Percentiles rank a stretch among this genome's conserved stretches.
These are phyloP conservation scores for Penicillium waksmanii DNA, from an alignment of 495 filamentous ascomycete species.

Conservation along the genomic window DNA sequence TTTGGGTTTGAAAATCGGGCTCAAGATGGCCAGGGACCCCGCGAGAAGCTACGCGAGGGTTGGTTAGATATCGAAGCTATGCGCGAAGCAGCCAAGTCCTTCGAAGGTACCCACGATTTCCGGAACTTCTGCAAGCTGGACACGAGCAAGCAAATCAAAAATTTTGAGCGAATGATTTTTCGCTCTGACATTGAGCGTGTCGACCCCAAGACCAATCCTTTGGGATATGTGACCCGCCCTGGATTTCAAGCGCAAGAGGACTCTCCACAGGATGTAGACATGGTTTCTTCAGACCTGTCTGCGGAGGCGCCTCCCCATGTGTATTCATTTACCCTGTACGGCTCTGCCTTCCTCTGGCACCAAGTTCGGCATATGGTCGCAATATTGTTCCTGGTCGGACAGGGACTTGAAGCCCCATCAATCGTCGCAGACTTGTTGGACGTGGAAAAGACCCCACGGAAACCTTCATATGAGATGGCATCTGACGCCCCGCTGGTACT, in stretches of 20 bases:
- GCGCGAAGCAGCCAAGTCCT: constrained; percentile 75
- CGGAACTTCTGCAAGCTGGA: constrained; percentile 96
- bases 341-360: constrained; percentile 97
- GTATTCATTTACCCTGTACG: constrained; percentile 83
- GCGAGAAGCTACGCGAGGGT: constrained; percentile 50
- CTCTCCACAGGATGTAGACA: constrained; percentile 19
- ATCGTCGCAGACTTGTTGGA: constrained; percentile 76
- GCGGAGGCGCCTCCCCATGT: constrained; percentile 57
- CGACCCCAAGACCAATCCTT: constrained; percentile 49
- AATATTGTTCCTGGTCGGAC: constrained; percentile 87
- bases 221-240: constrained; percentile 36
- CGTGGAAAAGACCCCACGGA: constrained; percentile 64
- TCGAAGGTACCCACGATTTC: constrained; percentile 88
- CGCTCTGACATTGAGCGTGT: constrained; percentile 75
- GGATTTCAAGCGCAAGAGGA: constrained; percentile 39
- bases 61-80: constrained; percentile 85
- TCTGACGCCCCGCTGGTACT: constrained; percentile 85
- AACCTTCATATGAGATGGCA: constrained; percentile 88
- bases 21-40: constrained; percentile 23
- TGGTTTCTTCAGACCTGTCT: constrained; percentile 23
- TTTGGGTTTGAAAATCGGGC: constrained; percentile 37
- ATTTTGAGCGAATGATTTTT: constrained; percentile 77
- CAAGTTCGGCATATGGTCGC: constrained; percentile 92
- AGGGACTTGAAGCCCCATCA: constrained; percentile 77
- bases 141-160: constrained; percentile 78